A percentile compares a stretch with the other conserved stretches of the same genome.
Evolutionary conservation across 2,329 filamentous ascomycete genomes (phyloP).

Genomic region (Cytospora schulzeri): DNA sequence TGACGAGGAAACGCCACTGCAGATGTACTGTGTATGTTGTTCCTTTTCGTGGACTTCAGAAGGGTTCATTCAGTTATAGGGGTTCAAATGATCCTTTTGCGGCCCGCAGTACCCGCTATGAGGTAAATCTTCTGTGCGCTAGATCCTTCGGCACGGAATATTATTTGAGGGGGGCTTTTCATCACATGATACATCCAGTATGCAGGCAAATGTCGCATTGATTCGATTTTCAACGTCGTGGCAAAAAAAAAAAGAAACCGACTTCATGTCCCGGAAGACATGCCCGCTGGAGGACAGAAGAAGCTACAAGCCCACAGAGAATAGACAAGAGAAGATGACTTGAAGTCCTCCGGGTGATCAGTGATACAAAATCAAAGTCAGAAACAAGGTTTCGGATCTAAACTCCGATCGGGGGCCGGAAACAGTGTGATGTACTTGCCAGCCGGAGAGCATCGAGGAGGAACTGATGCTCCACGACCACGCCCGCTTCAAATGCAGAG

Average conservation of each 20-base stretch:
- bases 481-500: not conserved
- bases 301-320: not conserved
- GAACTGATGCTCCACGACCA: not conserved
- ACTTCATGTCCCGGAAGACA: not conserved
- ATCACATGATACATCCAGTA: conserved; percentile 25
- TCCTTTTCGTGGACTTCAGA: not conserved
- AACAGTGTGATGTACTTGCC: not conserved
- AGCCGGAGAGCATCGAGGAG: not conserved
- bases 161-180: not conserved
- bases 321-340: not conserved
- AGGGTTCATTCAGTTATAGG: not conserved
- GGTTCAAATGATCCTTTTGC: not conserved
- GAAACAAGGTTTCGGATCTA: conserved; percentile 12
- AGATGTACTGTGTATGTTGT: no score
- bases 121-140: conserved; percentile 1
- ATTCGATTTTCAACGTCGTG: not conserved
- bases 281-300: not conserved
- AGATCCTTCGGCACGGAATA: conserved; percentile 8
- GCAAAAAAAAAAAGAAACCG: not conserved
- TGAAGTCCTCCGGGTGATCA: not conserved
- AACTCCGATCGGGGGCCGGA: conserved; percentile 3
- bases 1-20: not conserved
- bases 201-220: conserved; percentile 16
- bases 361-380: not conserved
- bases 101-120: not conserved